Evolutionary conservation across 73 alveolate genomes (phyloP).

Genomic region (Loxodes magnus): DNA sequence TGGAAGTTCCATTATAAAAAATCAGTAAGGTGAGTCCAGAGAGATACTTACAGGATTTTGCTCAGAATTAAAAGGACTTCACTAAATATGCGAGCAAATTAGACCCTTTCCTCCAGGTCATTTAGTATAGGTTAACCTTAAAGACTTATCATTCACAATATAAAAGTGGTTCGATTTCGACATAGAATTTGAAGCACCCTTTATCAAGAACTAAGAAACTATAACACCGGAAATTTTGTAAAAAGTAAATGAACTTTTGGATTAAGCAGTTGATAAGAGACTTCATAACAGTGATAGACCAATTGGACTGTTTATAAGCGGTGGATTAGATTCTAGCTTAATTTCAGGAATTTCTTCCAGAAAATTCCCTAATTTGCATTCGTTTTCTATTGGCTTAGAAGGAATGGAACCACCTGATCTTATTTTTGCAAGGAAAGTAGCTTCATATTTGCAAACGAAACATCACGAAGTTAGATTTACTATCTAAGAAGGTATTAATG

Average conservation of each 20-base stretch:
- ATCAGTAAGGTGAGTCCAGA: no score
- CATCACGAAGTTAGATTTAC: constrained; percentile 66
- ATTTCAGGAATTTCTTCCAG: constrained; percentile 39
- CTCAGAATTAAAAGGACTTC: constrained; percentile 50
- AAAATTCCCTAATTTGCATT: constrained; percentile 34
- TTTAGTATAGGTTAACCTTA: background rate
- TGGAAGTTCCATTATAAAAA: no score
- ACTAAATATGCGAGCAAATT: constrained; percentile 25
- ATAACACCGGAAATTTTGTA: constrained; percentile 5
- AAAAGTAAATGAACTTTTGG: constrained; percentile 31
- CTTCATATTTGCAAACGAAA: constrained; percentile 55
- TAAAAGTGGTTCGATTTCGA: background rate
- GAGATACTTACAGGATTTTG: constrained; percentile 25
- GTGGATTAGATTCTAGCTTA: constrained; percentile 37
- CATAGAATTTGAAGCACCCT: background rate
- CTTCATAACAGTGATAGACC: constrained; percentile 57
- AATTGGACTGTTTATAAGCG: constrained; percentile 41
- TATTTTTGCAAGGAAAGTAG: constrained; percentile 34
- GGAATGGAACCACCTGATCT: constrained; percentile 77
- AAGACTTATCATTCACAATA: background rate
- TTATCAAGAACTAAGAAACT: background rate
- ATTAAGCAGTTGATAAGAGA: constrained; percentile 26
- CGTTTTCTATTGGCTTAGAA: constrained; percentile 57
- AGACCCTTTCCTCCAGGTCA: constrained; percentile 39
- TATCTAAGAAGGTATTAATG: constrained; percentile 67